A percentile compares a stretch with the other conserved stretches of the same genome.
Conservation (phyloP, 495 filamentous ascomycete genomes). For the Aspergillus ostianus region DNA sequence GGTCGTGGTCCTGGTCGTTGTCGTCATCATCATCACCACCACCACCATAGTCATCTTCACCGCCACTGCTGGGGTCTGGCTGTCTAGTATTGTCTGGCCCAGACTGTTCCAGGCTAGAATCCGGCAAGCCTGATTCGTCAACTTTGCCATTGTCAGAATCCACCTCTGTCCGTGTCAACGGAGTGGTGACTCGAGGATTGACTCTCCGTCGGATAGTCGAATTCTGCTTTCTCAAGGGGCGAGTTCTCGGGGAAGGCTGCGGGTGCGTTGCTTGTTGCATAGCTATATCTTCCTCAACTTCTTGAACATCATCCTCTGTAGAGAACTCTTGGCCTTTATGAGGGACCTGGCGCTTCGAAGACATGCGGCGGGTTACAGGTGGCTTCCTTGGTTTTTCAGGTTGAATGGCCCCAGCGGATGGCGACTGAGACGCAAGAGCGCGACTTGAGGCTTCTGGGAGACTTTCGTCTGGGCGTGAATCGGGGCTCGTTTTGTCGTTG, state of each 20-base stretch:
- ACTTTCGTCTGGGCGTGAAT: constrained; percentile 30
- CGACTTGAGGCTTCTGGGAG: constrained; percentile 33
- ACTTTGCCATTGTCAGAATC: constrained; percentile 54
- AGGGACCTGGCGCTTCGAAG: constrained; percentile 69
- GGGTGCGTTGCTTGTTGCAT: constrained; percentile 32
- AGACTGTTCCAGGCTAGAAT: constrained; percentile 24
- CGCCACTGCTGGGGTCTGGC: constrained; percentile 18
- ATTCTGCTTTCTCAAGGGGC: constrained; percentile 43
- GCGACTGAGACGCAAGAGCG: constrained; percentile 41
- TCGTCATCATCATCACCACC: constrained; percentile 49
- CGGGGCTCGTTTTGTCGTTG: constrained; percentile 25
- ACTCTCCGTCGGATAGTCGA: constrained; percentile 72
- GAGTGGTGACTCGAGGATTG: constrained; percentile 51
- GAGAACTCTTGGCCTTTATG: constrained; percentile 88
- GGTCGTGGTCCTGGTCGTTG: constrained; percentile 38
- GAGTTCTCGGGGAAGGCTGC: constrained; percentile 39
- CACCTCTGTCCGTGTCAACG: constrained; percentile 49
- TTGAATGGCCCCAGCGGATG: constrained; percentile 56
- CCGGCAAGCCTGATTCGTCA: constrained; percentile 39
- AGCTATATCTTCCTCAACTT: constrained; percentile 64
- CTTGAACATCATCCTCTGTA: constrained; percentile 83
- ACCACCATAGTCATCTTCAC: constrained; percentile 23
- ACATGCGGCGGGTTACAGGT: constrained; percentile 64
- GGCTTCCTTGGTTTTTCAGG: constrained; percentile 65
- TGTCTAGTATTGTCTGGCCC: constrained; percentile 29